phyloP scores from a whole-genome alignment of 768 basidiomycete species.

The Russula sp. region DNA sequence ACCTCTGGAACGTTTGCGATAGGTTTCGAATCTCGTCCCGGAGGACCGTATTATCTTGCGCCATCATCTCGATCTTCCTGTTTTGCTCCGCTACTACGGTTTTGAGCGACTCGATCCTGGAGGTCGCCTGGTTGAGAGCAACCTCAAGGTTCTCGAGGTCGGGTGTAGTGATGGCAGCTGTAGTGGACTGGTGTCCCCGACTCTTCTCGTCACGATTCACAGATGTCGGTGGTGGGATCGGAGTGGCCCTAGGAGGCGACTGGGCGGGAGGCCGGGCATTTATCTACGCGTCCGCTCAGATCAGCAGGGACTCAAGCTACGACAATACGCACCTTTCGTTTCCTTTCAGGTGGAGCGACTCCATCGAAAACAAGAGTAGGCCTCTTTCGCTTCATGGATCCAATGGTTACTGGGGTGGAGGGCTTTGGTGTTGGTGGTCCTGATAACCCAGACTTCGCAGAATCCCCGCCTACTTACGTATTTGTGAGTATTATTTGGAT shows the following conservation, averaged over 20 bases:
- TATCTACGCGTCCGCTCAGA: background rate
- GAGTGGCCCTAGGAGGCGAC: background rate
- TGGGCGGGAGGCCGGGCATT: background rate
- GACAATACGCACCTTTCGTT: conserved; percentile 7
- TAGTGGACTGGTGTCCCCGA: background rate
- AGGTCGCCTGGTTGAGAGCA: background rate
- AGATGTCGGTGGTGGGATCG: background rate
- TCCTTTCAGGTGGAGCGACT: conserved; percentile 11
- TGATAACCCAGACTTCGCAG: background rate
- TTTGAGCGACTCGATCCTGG: background rate
- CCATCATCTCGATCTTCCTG: background rate
- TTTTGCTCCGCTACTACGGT: conserved; percentile 3
- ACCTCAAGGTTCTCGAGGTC: background rate
- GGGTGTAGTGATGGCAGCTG: background rate
- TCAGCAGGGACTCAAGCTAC: background rate
- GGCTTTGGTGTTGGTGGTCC: background rate
- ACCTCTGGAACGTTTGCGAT: background rate
- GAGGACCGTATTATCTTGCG: background rate
- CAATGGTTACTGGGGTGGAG: background rate
- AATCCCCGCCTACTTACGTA: conserved; percentile 5
- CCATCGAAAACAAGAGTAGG: conserved; percentile 5
- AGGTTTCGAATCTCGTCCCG: conserved; percentile 1
- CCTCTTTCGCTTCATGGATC: conserved; percentile 13
- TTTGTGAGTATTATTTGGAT: background rate
- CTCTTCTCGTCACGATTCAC: background rate